Conservation (phyloP, 306 rosid genomes). For the Sesbania bispinosa region DNA sequence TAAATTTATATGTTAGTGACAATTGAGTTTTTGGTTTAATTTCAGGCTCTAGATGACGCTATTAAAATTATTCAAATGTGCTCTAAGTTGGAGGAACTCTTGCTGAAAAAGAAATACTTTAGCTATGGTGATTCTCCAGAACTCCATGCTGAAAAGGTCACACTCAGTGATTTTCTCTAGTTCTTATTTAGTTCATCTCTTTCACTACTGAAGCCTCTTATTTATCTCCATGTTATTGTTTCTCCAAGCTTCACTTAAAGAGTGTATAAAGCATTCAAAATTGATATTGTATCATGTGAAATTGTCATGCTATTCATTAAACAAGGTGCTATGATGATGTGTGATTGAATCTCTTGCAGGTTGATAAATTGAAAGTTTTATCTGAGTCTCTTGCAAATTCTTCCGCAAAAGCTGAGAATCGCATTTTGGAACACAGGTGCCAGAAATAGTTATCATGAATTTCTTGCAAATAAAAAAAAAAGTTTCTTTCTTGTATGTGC, state of each 20-base stretch:
- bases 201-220: background rate
- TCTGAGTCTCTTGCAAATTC: slow-evolving; percentile 89
- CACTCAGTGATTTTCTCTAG: slow-evolving; percentile 14
- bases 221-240: too few relatives aligned
- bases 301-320: background rate
- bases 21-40: slow-evolving; percentile 21
- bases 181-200: slow-evolving; percentile 15
- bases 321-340: background rate
- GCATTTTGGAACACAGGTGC: slow-evolving; percentile 83
- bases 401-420: slow-evolving; percentile 70
- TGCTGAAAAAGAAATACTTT: slow-evolving; percentile 62
- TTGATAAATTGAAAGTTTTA: slow-evolving; percentile 76
- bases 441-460: slow-evolving; percentile 6
- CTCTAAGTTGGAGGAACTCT: slow-evolving; percentile 66
- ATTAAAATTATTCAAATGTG: slow-evolving; percentile 49
- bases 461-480: background rate
- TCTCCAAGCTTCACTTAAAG: too few relatives aligned
- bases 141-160: slow-evolving; percentile 75
- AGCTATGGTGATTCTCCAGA: slow-evolving; percentile 59
- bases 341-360: slow-evolving; percentile 47
- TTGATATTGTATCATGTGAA: background rate
- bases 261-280: background rate
- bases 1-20: background rate
- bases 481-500: background rate
- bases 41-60: slow-evolving; percentile 63